phyloP scores from a whole-genome alignment of 2,329 filamentous ascomycete genomes.

The Didymella pinodella region DNA sequence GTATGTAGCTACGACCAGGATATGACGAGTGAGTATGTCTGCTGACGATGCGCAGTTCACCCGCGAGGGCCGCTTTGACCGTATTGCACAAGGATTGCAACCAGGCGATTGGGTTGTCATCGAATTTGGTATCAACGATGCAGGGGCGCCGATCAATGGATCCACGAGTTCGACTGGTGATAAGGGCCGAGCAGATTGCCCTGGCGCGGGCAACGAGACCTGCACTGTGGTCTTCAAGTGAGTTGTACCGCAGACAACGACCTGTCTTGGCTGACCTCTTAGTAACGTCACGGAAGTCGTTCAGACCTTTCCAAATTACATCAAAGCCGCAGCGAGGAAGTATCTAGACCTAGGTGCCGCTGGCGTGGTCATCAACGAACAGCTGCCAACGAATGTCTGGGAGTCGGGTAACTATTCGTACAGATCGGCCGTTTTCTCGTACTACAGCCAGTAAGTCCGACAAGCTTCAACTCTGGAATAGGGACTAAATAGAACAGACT shows the following conservation, averaged over 20 bases:
- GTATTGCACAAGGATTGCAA: constrained; percentile 61
- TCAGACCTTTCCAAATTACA: constrained; percentile 66
- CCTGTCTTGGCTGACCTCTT: constrained; percentile 24
- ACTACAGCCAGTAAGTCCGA: constrained; percentile 25
- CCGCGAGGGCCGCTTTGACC: constrained; percentile 68
- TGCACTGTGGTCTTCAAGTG: constrained; percentile 58
- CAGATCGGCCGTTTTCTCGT: constrained; percentile 61
- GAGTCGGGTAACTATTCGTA: constrained; percentile 61
- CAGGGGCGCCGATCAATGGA: constrained; percentile 49
- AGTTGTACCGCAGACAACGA: not conserved
- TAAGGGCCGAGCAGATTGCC: constrained; percentile 67
- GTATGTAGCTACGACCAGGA: not conserved
- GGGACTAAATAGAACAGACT: constrained; percentile 16
- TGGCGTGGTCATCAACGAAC: constrained; percentile 62
- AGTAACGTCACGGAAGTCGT: constrained; percentile 60
- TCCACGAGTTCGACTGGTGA: constrained; percentile 62
- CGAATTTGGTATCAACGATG: constrained; percentile 74
- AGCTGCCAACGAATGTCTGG: constrained; percentile 68
- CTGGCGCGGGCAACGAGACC: constrained; percentile 60
- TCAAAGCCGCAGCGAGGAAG: constrained; percentile 62
- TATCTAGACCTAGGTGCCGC: constrained; percentile 63
- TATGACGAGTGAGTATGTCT: no score
- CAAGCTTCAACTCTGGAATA: not conserved
- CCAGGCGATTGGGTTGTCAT: constrained; percentile 70
- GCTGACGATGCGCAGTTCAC: constrained; percentile 54